Base-by-base conservation (phyloP, 2,329 filamentous ascomycete genomes). In the Aspergillus clavatus region DNA sequence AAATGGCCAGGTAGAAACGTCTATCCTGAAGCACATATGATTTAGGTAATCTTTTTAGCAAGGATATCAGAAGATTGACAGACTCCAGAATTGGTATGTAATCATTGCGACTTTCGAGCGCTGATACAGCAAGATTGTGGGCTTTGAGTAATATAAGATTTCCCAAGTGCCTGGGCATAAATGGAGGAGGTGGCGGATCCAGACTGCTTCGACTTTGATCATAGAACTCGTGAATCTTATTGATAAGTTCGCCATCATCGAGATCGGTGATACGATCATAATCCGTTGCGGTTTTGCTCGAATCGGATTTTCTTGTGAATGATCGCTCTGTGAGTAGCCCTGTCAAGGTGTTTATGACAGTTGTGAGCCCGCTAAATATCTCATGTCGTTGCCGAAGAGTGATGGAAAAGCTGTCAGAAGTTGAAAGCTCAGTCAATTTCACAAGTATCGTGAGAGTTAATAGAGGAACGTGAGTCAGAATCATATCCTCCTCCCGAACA, bases 401-500 rank as follows among this genome's bases (percentile, higher is more conserved):
- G 28, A 52, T 43, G 14, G 44, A 24, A 6, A 48, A 42, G n/a
- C 42, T 14, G 11, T 48, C 47, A 22, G 52, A 40, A 4, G 54
- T 57, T n/a, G 51, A 56, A 7, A 68, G 42, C 27, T 65, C 57
- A 36, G 70, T 70, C 48, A 78, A 64, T 36, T 73, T 72, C 8
- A 71, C 61, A 6, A 82, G 68, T 21, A 86, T 72, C 3, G 83
- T 80, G n/a, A 94, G 67, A 2, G 82, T 77, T 42, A 86, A 78
- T 22, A 94, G 69, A 26, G 91, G 91, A 23, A 90, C 86, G 68
- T 97, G 91, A 18, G 87, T 72, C 2, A 86, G 81, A 12, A 95
- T 69, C 91, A 98, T 97, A 61, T 98, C 94, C 65, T 97, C 93
- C 68, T 98, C 93, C 42, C 84, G 82, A 40, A 97, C 80, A 65